Evolutionary conservation across 768 basidiomycete species (phyloP).

Genomic region (Pholiota microspora): DNA sequence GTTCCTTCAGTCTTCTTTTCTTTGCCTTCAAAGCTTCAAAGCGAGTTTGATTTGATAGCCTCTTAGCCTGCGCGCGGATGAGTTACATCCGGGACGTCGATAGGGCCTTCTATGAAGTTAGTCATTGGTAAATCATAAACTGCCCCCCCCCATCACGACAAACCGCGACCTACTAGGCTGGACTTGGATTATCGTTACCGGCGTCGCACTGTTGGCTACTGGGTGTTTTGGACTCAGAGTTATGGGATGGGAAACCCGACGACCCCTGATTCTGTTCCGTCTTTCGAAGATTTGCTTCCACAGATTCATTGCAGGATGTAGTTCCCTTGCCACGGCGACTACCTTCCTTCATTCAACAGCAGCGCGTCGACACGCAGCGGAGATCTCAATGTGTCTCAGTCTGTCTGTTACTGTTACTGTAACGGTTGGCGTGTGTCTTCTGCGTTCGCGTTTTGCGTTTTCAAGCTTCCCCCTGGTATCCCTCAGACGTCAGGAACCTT

Average conservation of each 20-base stretch:
- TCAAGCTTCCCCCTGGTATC: background rate
- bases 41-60: slow-evolving; percentile 9
- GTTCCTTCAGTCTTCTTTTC: background rate
- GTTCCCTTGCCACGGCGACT: too few species aligned
- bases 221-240: too few species aligned
- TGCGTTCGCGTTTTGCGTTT: background rate
- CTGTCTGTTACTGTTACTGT: background rate
- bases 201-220: too few species aligned
- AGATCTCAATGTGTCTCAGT: background rate
- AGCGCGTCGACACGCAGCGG: background rate
- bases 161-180: background rate
- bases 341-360: background rate
- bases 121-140: background rate
- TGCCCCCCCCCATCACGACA: background rate
- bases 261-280: too few species aligned
- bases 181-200: background rate
- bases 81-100: slow-evolving; percentile 10
- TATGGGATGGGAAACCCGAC: too few species aligned
- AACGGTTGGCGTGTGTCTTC: slow-evolving; percentile 1
- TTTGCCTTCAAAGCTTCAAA: background rate
- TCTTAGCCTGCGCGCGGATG: slow-evolving; percentile 18
- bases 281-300: background rate
- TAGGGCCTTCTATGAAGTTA: background rate
- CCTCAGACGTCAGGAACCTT: slow-evolving; percentile 4
- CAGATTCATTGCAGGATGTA: too few species aligned